Evolutionary conservation across 345 rosid species (phyloP).

Genomic region (Gossypioides kirkii): DNA sequence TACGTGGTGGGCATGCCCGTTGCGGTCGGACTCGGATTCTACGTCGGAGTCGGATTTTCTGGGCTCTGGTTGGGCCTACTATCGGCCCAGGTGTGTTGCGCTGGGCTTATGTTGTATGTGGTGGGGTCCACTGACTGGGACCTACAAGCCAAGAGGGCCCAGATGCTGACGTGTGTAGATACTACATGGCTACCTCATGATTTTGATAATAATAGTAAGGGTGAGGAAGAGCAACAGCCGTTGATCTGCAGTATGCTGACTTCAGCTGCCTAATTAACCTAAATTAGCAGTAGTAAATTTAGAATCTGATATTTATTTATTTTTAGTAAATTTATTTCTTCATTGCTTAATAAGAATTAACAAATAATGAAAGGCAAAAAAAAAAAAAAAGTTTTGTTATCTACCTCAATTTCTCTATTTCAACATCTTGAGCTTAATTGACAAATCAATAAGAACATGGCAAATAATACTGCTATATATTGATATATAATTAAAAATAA

Average conservation of each 20-base stretch:
- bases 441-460: too few species aligned
- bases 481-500: too few species aligned
- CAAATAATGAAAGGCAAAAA: neutral
- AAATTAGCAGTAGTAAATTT: neutral
- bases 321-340: neutral
- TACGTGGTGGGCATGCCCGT: slow-evolving; percentile 94
- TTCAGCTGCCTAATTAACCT: slow-evolving; percentile 7
- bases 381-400: neutral
- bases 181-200: neutral
- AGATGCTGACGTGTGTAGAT: slow-evolving; percentile 43
- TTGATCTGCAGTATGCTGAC: slow-evolving; percentile 35
- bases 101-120: slow-evolving; percentile 81
- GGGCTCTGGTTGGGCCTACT: slow-evolving; percentile 87
- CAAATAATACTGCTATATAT: too few species aligned
- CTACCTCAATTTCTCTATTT: too few species aligned
- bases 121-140: slow-evolving; percentile 87
- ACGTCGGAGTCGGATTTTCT: slow-evolving; percentile 58
- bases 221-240: slow-evolving; percentile 41
- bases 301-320: neutral
- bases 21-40: slow-evolving; percentile 71
- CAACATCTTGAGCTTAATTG: too few species aligned
- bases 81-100: slow-evolving; percentile 82
- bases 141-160: slow-evolving; percentile 56
- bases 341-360: neutral
- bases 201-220: slow-evolving; percentile 12